These are phyloP conservation scores for Tricholoma sp. DNA, from an alignment of 768 basidiomycete species.

Conservation along the genomic window DNA sequence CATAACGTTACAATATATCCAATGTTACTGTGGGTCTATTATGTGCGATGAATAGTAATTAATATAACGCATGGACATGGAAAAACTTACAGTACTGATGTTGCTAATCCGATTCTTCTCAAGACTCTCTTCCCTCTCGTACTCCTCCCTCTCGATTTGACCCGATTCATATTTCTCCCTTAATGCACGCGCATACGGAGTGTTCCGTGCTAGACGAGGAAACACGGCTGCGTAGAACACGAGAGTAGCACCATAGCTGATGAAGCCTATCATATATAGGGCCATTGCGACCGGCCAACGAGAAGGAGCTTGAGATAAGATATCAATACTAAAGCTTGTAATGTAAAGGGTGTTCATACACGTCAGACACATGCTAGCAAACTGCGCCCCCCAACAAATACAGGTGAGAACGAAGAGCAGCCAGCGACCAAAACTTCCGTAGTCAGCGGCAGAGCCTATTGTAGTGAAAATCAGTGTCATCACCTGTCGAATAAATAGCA, in stretches of 20 bases:
- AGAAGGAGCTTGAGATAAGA: slow-evolving; percentile 40
- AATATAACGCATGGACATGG: neutral
- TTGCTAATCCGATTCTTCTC: slow-evolving; percentile 86
- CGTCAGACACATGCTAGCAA: slow-evolving; percentile 69
- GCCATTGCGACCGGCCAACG: slow-evolving; percentile 77
- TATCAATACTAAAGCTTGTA: neutral
- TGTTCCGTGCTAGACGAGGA: slow-evolving; percentile 79
- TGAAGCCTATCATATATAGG: slow-evolving; percentile 74
- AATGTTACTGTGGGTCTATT: slow-evolving; percentile 69
- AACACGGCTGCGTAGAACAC: slow-evolving; percentile 79
- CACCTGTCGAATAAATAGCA: slow-evolving; percentile 31
- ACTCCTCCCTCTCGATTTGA: slow-evolving; percentile 54
- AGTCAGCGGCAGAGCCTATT: slow-evolving; percentile 70
- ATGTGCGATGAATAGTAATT: neutral
- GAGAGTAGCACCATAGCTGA: slow-evolving; percentile 74
- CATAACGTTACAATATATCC: slow-evolving; percentile 64
- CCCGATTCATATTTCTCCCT: slow-evolving; percentile 54
- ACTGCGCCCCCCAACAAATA: slow-evolving; percentile 80
- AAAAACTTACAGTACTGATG: slow-evolving; percentile 63
- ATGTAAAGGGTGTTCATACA: slow-evolving; percentile 34
- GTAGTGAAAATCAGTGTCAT: slow-evolving; percentile 84
- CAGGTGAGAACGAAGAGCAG: slow-evolving; percentile 67
- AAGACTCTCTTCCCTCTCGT: slow-evolving; percentile 69
- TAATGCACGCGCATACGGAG: slow-evolving; percentile 52
- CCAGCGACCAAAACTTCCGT: slow-evolving; percentile 75